Percentiles rank a stretch among this genome's conserved stretches.
phyloP scores from a whole-genome alignment of 1,284 basidiomycete species.

The Microbotryum saponariae region DNA sequence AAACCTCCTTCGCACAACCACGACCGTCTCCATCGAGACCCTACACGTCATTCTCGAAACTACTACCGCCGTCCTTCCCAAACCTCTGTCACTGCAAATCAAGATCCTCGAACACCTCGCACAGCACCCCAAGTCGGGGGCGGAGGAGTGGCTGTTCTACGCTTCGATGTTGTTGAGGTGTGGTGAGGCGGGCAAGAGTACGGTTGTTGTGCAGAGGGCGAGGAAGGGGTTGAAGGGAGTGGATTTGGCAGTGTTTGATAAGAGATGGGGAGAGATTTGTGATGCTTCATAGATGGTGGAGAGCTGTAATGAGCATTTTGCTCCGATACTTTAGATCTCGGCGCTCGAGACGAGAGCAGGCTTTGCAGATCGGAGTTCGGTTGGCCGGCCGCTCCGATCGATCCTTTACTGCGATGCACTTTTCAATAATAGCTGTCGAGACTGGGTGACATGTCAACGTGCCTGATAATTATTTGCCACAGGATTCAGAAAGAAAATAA shows the following conservation, averaged over 20 bases:
- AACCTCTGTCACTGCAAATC: neutral
- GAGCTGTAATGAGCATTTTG: neutral
- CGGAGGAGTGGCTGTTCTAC: constrained; percentile 20
- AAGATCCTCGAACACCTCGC: constrained; percentile 13
- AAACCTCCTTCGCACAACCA: neutral
- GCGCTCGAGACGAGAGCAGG: no score
- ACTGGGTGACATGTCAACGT: no score
- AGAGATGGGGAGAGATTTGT: constrained; percentile 15
- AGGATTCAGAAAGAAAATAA: no score
- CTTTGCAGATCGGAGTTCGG: no score
- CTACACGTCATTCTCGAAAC: neutral
- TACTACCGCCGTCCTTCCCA: neutral
- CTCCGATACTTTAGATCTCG: no score
- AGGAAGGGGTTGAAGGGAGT: neutral
- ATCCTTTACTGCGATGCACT: no score
- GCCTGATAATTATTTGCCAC: no score
- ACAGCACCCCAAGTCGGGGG: constrained; percentile 12
- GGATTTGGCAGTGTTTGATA: constrained; percentile 14
- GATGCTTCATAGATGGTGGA: constrained; percentile 9
- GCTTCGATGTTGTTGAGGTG: constrained; percentile 17
- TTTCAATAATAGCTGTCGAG: no score
- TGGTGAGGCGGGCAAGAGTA: constrained; percentile 1
- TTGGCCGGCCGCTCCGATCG: no score
- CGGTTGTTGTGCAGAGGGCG: constrained; percentile 17
- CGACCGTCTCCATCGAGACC: neutral